These are phyloP conservation scores for Xylaria sp. DNA, from an alignment of 2,329 filamentous ascomycete genomes.

Conservation along the genomic window DNA sequence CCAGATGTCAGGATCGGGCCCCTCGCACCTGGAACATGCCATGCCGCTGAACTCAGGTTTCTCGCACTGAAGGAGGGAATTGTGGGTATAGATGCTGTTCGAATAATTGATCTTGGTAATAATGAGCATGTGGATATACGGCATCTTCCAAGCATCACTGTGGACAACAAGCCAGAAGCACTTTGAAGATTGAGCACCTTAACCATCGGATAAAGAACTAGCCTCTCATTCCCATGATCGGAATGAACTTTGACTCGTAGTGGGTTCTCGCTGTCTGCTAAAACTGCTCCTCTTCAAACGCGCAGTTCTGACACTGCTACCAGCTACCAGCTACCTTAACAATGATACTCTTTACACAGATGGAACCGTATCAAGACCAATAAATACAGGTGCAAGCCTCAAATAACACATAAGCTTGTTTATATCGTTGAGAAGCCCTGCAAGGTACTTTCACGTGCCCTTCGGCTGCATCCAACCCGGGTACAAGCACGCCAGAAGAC, in stretches of 20 bases:
- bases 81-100: conserved; percentile 72
- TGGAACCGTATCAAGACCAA: neutral
- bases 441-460: too few species aligned
- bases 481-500: neutral
- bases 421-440: too few species aligned
- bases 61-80: conserved; percentile 71
- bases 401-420: too few species aligned
- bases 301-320: neutral
- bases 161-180: conserved; percentile 43
- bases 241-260: neutral
- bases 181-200: neutral
- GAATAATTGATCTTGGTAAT: conserved; percentile 74
- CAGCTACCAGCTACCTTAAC: neutral
- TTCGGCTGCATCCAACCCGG: neutral
- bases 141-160: conserved; percentile 73
- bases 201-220: neutral
- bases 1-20: conserved; percentile 77
- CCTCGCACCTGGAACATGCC: conserved; percentile 73
- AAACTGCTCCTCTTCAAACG: neutral
- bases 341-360: neutral
- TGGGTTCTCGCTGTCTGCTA: neutral
- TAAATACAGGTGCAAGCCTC: neutral
- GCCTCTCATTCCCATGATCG: neutral
- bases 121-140: conserved; percentile 80
- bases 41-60: conserved; percentile 75